phyloP scores from a whole-genome alignment of 208 protist species.

The Leishmania major region DNA sequence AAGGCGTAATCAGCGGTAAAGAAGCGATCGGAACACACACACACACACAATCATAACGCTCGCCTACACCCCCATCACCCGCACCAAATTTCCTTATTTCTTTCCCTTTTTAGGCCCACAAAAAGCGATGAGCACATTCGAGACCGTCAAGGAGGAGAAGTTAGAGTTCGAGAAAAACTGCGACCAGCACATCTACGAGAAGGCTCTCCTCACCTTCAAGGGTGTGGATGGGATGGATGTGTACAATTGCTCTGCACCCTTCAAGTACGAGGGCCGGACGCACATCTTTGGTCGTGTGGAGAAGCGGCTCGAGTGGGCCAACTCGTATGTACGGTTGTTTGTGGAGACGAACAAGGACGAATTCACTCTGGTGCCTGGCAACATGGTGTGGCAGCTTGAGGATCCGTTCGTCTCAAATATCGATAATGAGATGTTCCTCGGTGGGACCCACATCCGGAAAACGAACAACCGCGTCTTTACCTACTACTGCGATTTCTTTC shows the following conservation, averaged over 20 bases:
- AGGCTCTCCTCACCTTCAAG: conserved; percentile 54
- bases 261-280: conserved; percentile 47
- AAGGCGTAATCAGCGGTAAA: not conserved
- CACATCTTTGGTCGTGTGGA: conserved; percentile 70
- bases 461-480: conserved; percentile 36
- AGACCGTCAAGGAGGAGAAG: conserved; percentile 47
- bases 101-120: not conserved
- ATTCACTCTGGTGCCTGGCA: conserved; percentile 43
- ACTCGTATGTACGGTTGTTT: conserved; percentile 61
- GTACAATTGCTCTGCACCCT: conserved; percentile 74
- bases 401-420: conserved; percentile 54
- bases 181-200: conserved; percentile 48
- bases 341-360: conserved; percentile 60
- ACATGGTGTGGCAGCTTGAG: conserved; percentile 45
- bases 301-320: conserved; percentile 58
- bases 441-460: conserved; percentile 61
- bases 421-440: conserved; percentile 48
- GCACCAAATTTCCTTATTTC: not conserved
- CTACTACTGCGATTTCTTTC: conserved; percentile 63
- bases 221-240: conserved; percentile 72
- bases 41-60: not conserved
- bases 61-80: not conserved
- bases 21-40: not conserved
- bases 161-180: conserved; percentile 49
- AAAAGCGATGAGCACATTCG: conserved; percentile 35